Evolutionary conservation across 495 filamentous ascomycete genomes (phyloP).

Genomic region (Xylaria intraflava): DNA sequence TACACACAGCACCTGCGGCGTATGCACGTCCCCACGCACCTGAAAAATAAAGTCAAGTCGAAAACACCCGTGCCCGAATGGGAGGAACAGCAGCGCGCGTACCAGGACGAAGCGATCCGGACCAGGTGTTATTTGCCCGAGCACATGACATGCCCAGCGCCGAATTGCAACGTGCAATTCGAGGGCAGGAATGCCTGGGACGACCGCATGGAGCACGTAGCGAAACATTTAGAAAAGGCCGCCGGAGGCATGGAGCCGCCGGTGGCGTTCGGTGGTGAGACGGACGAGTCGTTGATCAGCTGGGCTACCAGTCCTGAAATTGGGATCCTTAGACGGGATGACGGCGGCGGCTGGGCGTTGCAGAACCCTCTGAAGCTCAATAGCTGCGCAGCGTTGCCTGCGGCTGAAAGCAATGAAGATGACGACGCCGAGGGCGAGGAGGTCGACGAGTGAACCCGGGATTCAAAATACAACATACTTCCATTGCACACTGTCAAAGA

Average conservation of each 20-base stretch:
- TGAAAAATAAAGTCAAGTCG: slow-evolving; percentile 36
- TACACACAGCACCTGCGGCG: slow-evolving; percentile 83
- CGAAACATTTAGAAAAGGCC: slow-evolving; percentile 64
- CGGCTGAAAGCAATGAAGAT: slow-evolving; percentile 20
- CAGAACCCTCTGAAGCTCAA: slow-evolving; percentile 27
- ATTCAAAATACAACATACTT: neutral
- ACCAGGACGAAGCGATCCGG: slow-evolving; percentile 54
- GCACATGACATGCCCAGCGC: slow-evolving; percentile 57
- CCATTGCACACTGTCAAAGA: slow-evolving; percentile 2
- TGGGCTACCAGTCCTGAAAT: slow-evolving; percentile 41
- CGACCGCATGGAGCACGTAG: slow-evolving; percentile 84
- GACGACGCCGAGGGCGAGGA: slow-evolving; percentile 26
- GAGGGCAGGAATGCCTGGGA: slow-evolving; percentile 65
- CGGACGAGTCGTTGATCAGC: slow-evolving; percentile 33
- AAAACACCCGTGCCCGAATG: slow-evolving; percentile 31
- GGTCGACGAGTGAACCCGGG: slow-evolving; percentile 17
- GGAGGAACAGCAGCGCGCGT: slow-evolving; percentile 38
- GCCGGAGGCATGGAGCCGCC: slow-evolving; percentile 25
- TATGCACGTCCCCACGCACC: slow-evolving; percentile 59
- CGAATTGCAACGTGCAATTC: slow-evolving; percentile 52
- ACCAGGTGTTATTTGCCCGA: slow-evolving; percentile 55
- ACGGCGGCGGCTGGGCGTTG: slow-evolving; percentile 25
- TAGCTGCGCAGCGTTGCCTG: neutral
- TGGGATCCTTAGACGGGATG: slow-evolving; percentile 31
- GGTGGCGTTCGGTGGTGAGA: slow-evolving; percentile 33